These are phyloP conservation scores for Circinella minor DNA, from an alignment of 371 early-diverging fungal genomes.

Conservation along the genomic window DNA sequence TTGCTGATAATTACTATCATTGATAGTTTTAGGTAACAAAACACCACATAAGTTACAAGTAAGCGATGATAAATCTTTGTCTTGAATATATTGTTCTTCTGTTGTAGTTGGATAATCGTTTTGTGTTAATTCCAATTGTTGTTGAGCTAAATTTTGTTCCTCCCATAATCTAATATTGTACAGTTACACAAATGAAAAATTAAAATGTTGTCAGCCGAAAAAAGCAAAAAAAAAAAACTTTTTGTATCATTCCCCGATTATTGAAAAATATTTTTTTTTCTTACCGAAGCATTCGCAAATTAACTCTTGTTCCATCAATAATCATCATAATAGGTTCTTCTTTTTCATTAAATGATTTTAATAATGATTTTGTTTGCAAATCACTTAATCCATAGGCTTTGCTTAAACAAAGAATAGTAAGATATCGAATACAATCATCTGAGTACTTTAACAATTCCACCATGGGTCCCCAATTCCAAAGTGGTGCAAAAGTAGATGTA, in stretches of 20 bases:
- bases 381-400: constrained; percentile 61
- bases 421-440: constrained; percentile 54
- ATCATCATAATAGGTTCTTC: constrained; percentile 39
- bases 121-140: constrained; percentile 38
- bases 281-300: constrained; percentile 55
- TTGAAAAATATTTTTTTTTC: not conserved
- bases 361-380: constrained; percentile 36
- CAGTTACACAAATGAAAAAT: not conserved
- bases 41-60: constrained; percentile 73
- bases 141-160: constrained; percentile 44
- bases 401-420: constrained; percentile 57
- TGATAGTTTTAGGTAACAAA: constrained; percentile 45
- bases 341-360: constrained; percentile 14
- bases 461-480: constrained; percentile 73
- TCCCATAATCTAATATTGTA: constrained; percentile 43
- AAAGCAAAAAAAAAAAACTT: too few species aligned
- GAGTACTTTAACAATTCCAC: constrained; percentile 56
- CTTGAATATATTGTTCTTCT: constrained; percentile 25
- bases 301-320: constrained; percentile 38
- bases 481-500: constrained; percentile 53
- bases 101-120: constrained; percentile 40
- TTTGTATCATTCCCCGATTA: too few species aligned
- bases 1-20: too few species aligned
- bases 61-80: constrained; percentile 55
- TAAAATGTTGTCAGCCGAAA: too few species aligned